Percentiles rank a stretch among this genome's conserved stretches.
Evolutionary conservation across 768 basidiomycete genomes (phyloP).

Genomic region (Trametes punicea): DNA sequence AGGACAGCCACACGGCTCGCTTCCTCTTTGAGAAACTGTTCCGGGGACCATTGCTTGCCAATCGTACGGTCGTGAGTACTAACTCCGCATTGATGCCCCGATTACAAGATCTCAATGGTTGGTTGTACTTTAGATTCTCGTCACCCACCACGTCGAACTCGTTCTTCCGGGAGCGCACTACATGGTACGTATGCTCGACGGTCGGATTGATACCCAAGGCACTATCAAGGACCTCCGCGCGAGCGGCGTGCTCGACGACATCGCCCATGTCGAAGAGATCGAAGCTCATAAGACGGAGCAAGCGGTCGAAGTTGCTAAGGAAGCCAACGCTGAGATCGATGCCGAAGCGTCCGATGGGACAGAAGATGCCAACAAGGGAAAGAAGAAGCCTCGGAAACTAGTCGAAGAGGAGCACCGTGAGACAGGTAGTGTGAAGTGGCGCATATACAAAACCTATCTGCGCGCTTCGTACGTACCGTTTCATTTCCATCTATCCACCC

Average conservation of each 20-base stretch:
- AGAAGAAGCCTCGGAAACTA: constrained; percentile 68
- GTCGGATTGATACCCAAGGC: constrained; percentile 75
- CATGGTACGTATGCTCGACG: constrained; percentile 76
- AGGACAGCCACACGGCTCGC: constrained; percentile 70
- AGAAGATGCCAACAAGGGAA: constrained; percentile 56
- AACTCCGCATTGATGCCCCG: no score
- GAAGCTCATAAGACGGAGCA: constrained; percentile 45
- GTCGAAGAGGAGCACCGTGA: constrained; percentile 82
- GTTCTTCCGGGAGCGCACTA: constrained; percentile 73
- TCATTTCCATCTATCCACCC: no score
- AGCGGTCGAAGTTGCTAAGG: constrained; percentile 13
- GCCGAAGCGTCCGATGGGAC: constrained; percentile 26
- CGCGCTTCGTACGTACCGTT: constrained; percentile 58
- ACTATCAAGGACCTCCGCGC: constrained; percentile 60
- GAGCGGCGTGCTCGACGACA: constrained; percentile 58
- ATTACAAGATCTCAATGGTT: neutral
- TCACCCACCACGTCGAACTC: constrained; percentile 83
- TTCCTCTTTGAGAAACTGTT: constrained; percentile 62
- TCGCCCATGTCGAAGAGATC: constrained; percentile 51
- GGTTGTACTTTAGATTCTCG: constrained; percentile 46
- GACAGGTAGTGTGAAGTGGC: constrained; percentile 79
- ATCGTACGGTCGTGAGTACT: constrained; percentile 62
- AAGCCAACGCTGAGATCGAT: constrained; percentile 29
- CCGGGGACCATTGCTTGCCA: constrained; percentile 58
- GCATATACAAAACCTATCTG: constrained; percentile 58